These are phyloP conservation scores for Stephania cephalantha DNA, from an alignment of 164 flowering plant genomes.

Conservation along the genomic window DNA sequence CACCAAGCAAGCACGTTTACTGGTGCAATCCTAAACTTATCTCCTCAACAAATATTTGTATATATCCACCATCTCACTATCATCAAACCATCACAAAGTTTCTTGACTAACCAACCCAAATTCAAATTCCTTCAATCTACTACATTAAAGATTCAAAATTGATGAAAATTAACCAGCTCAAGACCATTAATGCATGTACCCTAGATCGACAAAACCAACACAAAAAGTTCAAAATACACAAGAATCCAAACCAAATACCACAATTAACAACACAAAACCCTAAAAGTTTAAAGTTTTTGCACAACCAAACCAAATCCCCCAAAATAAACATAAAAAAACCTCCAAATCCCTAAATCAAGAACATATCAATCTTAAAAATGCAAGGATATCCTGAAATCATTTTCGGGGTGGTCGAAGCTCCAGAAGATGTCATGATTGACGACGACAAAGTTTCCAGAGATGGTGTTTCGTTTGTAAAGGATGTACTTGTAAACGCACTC, in stretches of 20 bases:
- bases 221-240: neutral
- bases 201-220: neutral
- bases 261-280: neutral
- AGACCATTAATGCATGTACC: neutral
- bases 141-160: neutral
- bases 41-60: neutral
- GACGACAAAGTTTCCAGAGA: slow-evolving; percentile 86
- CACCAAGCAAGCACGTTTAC: neutral
- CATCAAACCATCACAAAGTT: neutral
- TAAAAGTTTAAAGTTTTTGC: neutral
- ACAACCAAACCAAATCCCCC: neutral
- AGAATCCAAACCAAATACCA: neutral
- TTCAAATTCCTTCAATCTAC: neutral
- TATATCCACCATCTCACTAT: neutral
- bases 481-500: slow-evolving; percentile 90
- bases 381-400: slow-evolving; percentile 55
- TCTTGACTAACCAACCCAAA: neutral
- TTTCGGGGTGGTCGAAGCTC: slow-evolving; percentile 87
- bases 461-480: slow-evolving; percentile 71
- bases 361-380: neutral
- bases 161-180: neutral
- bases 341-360: neutral
- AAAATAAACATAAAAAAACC: neutral
- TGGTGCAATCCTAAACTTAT: neutral
- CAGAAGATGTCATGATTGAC: slow-evolving; percentile 92